A percentile compares a stretch with the other conserved stretches of the same genome.
Conservation (phyloP, 441 rosid species). For the Brassica hybrid region DNA sequence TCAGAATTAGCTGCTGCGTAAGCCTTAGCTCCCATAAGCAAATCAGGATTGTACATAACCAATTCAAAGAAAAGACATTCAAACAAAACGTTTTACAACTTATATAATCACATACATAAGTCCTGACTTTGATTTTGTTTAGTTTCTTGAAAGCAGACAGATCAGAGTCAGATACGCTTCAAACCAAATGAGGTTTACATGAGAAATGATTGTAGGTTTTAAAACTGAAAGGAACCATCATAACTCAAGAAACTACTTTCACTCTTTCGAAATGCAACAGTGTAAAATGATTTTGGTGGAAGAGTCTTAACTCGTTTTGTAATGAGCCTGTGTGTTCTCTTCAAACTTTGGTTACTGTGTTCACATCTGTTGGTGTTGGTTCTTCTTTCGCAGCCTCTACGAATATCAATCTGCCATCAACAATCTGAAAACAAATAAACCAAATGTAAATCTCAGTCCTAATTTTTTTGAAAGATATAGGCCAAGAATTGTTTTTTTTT, state of each 20-base stretch:
- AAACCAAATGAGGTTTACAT: constrained; percentile 32
- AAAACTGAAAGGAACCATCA: not conserved
- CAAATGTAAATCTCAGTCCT: no score
- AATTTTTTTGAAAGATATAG: not conserved
- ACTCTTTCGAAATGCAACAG: not conserved
- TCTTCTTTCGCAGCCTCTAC: constrained; percentile 50
- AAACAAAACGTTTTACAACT: not conserved
- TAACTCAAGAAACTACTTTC: not conserved
- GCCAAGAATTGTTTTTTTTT: no score
- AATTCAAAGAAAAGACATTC: not conserved
- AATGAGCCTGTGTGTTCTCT: not conserved
- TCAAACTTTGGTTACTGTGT: constrained; percentile 11
- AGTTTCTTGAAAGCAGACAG: constrained; percentile 64
- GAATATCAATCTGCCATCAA: constrained; percentile 54
- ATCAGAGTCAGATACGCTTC: constrained; percentile 56
- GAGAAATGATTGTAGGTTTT: not conserved
- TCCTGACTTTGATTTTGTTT: constrained; percentile 14
- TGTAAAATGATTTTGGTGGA: not conserved
- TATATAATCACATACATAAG: not conserved
- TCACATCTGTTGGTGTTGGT: not conserved
- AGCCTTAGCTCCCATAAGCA: constrained; percentile 66
- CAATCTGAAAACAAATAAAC: constrained; percentile 44
- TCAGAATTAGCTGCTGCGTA: constrained; percentile 56
- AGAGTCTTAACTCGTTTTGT: not conserved
- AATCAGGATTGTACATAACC: constrained; percentile 43